phyloP scores from a whole-genome alignment of 352 stramenopile species.

The Globisporangium middletonii region DNA sequence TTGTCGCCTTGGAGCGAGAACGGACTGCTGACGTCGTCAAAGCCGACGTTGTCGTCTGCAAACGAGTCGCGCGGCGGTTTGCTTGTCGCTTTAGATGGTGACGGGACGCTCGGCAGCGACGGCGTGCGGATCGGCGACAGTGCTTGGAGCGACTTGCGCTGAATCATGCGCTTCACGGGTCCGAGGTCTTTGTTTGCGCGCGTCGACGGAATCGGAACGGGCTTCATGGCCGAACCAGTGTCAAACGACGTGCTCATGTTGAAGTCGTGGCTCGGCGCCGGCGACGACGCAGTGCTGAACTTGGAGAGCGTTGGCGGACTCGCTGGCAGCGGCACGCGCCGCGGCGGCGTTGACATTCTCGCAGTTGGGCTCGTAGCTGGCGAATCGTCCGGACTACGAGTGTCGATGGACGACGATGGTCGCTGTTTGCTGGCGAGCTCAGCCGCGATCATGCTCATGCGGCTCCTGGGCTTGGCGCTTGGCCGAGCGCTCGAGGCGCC shows the following conservation, averaged over 20 bases:
- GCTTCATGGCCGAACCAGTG: constrained; percentile 20
- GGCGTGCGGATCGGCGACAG: constrained; percentile 2
- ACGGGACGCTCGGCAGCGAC: background rate
- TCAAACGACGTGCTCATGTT: constrained; percentile 18
- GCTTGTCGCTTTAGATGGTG: background rate
- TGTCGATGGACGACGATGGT: no score
- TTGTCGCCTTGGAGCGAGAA: constrained; percentile 53
- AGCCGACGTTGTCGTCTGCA: constrained; percentile 24
- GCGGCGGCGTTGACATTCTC: background rate
- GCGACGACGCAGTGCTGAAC: constrained; percentile 15
- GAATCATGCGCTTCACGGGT: constrained; percentile 8
- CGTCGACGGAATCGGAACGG: constrained; percentile 19
- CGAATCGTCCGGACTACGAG: no score
- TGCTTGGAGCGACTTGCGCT: constrained; percentile 12
- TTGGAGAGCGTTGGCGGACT: constrained; percentile 11
- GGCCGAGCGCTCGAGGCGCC: background rate
- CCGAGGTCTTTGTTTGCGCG: constrained; percentile 17
- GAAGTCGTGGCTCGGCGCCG: constrained; percentile 13
- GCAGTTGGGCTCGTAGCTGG: background rate
- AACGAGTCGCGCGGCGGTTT: constrained; percentile 29
- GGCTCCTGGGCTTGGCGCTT: no score
- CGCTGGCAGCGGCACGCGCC: constrained; percentile 4
- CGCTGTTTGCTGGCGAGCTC: no score
- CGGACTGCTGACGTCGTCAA: constrained; percentile 36
- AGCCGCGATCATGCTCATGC: no score